Evolutionary conservation across 768 basidiomycete genomes (phyloP).

Genomic region (Trametes coccinea): DNA sequence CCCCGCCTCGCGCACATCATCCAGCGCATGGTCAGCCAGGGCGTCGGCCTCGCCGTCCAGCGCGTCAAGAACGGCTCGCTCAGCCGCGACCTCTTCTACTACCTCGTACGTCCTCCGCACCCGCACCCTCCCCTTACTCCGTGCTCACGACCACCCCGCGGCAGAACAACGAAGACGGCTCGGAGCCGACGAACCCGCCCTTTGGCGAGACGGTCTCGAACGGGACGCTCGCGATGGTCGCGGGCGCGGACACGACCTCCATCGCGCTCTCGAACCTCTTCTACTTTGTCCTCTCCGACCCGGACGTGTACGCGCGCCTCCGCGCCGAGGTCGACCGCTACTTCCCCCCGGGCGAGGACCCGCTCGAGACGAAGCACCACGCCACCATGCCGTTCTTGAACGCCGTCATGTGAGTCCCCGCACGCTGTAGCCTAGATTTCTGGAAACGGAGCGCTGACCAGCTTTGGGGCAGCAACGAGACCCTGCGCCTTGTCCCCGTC

Average conservation of each 20-base stretch:
- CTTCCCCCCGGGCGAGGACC: slow-evolving; percentile 25
- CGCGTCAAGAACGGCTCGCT: slow-evolving; percentile 24
- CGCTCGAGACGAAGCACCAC: slow-evolving; percentile 21
- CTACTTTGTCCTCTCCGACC: slow-evolving; percentile 26
- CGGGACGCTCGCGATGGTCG: slow-evolving; percentile 30
- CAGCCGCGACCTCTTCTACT: slow-evolving; percentile 40
- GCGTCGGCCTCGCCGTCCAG: slow-evolving; percentile 4
- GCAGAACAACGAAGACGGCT: slow-evolving; percentile 23
- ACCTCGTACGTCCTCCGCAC: slow-evolving; percentile 37
- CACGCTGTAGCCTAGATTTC: no score
- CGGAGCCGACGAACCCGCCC: slow-evolving; percentile 2
- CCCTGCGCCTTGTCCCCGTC: slow-evolving; percentile 45
- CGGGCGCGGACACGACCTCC: slow-evolving; percentile 34
- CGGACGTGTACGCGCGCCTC: slow-evolving; percentile 18
- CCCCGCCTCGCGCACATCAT: background rate
- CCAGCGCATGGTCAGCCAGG: slow-evolving; percentile 8
- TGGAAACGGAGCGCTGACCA: background rate
- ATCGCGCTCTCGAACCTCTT: slow-evolving; percentile 28
- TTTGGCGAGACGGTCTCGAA: slow-evolving; percentile 14
- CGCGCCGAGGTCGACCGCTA: slow-evolving; percentile 29
- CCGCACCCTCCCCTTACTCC: background rate
- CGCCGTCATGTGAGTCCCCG: slow-evolving; percentile 34
- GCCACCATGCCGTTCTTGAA: slow-evolving; percentile 35
- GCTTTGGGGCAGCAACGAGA: slow-evolving; percentile 41
- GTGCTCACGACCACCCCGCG: background rate